These are phyloP conservation scores for Lactarius vividus DNA, from an alignment of 768 basidiomycete species.

Conservation along the genomic window DNA sequence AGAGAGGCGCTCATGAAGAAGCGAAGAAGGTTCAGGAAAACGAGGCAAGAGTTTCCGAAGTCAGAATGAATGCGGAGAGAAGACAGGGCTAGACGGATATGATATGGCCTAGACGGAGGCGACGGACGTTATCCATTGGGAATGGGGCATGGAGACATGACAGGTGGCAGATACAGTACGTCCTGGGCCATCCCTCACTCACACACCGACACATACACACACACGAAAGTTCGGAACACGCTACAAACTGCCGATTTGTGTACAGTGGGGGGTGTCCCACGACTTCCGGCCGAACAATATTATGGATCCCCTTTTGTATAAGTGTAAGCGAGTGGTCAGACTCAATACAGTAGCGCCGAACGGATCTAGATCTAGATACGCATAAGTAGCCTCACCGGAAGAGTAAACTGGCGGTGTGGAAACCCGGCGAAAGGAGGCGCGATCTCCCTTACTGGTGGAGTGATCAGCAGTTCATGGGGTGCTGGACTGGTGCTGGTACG, in stretches of 20 bases:
- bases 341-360: not conserved
- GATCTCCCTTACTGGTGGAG: constrained; percentile 16
- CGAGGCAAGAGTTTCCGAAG: constrained; percentile 20
- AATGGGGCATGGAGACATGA: not conserved
- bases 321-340: not conserved
- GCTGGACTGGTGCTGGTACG: constrained; percentile 14
- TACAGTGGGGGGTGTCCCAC: constrained; percentile 10
- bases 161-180: constrained; percentile 11
- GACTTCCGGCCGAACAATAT: not conserved
- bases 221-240: constrained; percentile 7
- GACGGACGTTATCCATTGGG: constrained; percentile 10
- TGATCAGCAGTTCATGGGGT: constrained; percentile 16
- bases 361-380: constrained; percentile 13
- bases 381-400: constrained; percentile 4
- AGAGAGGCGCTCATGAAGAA: constrained; percentile 21
- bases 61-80: constrained; percentile 6
- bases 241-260: constrained; percentile 1
- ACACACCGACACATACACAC: not conserved
- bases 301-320: constrained; percentile 7
- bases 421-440: constrained; percentile 7
- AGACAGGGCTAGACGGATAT: constrained; percentile 12
- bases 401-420: constrained; percentile 9
- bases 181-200: not conserved
- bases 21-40: constrained; percentile 15
- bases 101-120: constrained; percentile 12